Evolutionary conservation across 169 alveolate genomes (phyloP), one percentile per base, ranked within the genome.

Genomic region (Plasmodium billcollinsi): DNA sequence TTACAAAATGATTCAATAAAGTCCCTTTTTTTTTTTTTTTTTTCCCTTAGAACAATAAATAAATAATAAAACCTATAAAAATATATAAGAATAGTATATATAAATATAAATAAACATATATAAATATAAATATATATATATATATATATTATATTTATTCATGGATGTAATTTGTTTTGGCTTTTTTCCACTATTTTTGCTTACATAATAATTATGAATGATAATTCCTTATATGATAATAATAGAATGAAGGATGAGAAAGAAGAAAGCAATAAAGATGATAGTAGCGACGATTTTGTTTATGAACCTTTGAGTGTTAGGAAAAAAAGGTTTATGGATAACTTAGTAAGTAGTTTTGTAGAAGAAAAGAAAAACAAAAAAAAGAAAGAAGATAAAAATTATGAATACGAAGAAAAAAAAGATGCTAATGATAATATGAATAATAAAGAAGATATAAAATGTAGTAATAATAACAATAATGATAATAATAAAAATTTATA

Each of bases 271-370:
- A 50, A 5, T 47, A 14, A 54, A 6, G 69, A 50, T 26, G 69
- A 33, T 5, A 58, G 73, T 49, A 39, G 74, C 73, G 58, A 49
- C 1, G 88, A 72, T 21, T 76, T 80, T 39, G 76, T 88, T 5
- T 66, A 76, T 56, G 86, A 92, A 61, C 88, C 93, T 3, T 29
- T 73, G 86, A 78, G 74, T 66, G 50, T 66, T 20, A 80, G 74
- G 29, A 70, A 62, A 65, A 52, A 74, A 50, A 76, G 91, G n/a
- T 61, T 88, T 18, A 45, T 69, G 85, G 88, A 88, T 56, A 39
- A 88, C 39, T 49, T 88, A 71, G 73, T 88, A 72, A 88, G 26
- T 21, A 89, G 88, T 52, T 69, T 88, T 76, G 49, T 39, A 78
- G 80, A 47, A 21, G 83, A 58, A 29, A 66, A 92, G 45, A 73